These are phyloP conservation scores for Globisporangium viniferum DNA, from an alignment of 352 stramenopile species.

Conservation along the genomic window DNA sequence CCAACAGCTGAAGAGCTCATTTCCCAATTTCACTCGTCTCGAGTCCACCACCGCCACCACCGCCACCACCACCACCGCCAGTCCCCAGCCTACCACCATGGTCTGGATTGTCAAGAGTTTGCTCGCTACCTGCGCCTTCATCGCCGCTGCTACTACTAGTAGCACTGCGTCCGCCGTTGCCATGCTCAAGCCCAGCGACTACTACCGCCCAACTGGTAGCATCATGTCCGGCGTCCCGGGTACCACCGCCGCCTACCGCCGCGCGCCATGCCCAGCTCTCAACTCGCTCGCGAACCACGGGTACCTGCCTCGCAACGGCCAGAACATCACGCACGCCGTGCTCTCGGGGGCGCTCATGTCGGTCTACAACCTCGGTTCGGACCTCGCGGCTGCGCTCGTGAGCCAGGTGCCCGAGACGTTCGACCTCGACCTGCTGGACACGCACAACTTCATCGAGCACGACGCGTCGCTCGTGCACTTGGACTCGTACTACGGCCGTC, in stretches of 20 bases:
- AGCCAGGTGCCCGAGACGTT: conserved; percentile 8
- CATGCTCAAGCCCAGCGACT: conserved; percentile 18
- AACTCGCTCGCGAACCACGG: conserved; percentile 39
- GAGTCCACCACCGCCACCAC: not conserved
- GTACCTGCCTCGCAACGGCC: conserved; percentile 34
- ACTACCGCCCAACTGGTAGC: conserved; percentile 28
- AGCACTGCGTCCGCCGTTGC: conserved; percentile 11
- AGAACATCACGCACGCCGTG: conserved; percentile 27
- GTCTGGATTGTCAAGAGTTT: conserved; percentile 17
- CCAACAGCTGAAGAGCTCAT: not conserved
- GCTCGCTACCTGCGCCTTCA: conserved; percentile 9
- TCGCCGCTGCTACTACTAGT: not conserved
- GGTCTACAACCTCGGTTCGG: conserved; percentile 22
- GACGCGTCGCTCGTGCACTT: conserved; percentile 48
- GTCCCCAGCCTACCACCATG: not conserved
- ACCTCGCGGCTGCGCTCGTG: conserved; percentile 10
- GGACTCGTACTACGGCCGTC: conserved; percentile 39
- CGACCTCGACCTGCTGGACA: conserved; percentile 20
- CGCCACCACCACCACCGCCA: too few species aligned
- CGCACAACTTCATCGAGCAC: conserved; percentile 43
- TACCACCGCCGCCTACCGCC: conserved; percentile 28
- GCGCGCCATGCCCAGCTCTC: conserved; percentile 36
- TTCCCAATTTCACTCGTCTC: not conserved
- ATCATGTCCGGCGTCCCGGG: conserved; percentile 25
- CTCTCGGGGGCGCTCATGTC: conserved; percentile 13